phyloP scores from a whole-genome alignment of 768 basidiomycete species.

The Hysterangium stoloniferum region DNA sequence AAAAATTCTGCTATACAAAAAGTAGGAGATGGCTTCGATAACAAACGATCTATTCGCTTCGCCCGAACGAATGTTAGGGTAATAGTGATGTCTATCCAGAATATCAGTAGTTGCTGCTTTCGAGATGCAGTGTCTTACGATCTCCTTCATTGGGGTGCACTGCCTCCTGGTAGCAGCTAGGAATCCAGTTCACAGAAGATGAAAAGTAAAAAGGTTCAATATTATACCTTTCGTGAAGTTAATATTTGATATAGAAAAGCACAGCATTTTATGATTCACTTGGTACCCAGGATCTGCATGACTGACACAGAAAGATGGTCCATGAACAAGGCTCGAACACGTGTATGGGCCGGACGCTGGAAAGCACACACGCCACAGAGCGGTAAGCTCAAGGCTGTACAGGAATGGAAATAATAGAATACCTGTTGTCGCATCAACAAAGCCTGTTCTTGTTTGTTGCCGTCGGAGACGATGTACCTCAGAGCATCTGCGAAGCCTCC shows the following conservation, averaged over 20 bases:
- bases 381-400: background rate
- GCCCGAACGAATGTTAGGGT: slow-evolving; percentile 33
- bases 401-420: no score
- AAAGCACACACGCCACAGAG: background rate
- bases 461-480: background rate
- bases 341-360: slow-evolving; percentile 29
- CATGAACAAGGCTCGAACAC: slow-evolving; percentile 43
- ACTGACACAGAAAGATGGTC: slow-evolving; percentile 43
- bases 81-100: slow-evolving; percentile 45
- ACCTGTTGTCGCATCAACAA: slow-evolving; percentile 30
- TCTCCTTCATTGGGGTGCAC: slow-evolving; percentile 34
- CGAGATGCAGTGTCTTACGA: slow-evolving; percentile 33
- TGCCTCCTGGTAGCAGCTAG: slow-evolving; percentile 54
- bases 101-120: slow-evolving; percentile 18
- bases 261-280: slow-evolving; percentile 33
- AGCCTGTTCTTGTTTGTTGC: slow-evolving; percentile 20
- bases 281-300: slow-evolving; percentile 49
- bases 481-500: slow-evolving; percentile 6
- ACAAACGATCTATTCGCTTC: slow-evolving; percentile 13
- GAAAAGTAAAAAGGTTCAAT: slow-evolving; percentile 63
- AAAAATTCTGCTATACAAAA: background rate
- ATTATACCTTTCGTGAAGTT: slow-evolving; percentile 30
- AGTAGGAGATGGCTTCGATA: background rate
- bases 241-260: background rate
- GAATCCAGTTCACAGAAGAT: slow-evolving; percentile 59